Conservation (phyloP, 495 filamentous ascomycete genomes). For the Delitschia confertaspora region DNA sequence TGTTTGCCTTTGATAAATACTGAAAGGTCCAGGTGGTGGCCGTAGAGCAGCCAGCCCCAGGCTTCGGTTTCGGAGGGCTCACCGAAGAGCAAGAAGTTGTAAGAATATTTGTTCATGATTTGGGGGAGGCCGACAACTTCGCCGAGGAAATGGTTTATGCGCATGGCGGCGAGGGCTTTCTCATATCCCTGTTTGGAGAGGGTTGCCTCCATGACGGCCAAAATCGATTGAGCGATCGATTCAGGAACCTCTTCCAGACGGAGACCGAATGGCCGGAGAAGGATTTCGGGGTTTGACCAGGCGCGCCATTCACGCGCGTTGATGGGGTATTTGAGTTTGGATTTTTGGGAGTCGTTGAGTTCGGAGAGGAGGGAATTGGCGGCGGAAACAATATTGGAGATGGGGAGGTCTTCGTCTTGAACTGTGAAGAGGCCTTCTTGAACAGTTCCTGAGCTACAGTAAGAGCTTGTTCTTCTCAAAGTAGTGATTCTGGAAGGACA, state of each 20-base stretch:
- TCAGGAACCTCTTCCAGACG: constrained; percentile 51
- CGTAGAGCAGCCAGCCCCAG: constrained; percentile 70
- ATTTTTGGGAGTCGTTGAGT: constrained; percentile 42
- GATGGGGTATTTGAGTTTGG: constrained; percentile 48
- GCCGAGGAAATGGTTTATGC: constrained; percentile 71
- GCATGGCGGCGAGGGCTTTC: constrained; percentile 60
- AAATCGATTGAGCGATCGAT: constrained; percentile 34
- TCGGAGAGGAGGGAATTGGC: constrained; percentile 38
- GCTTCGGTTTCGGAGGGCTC: constrained; percentile 42
- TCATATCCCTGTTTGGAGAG: constrained; percentile 61
- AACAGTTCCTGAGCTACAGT: too few species aligned
- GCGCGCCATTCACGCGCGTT: constrained; percentile 63
- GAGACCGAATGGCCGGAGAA: constrained; percentile 52
- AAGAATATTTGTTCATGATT: constrained; percentile 65
- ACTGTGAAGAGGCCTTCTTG: constrained; percentile 49
- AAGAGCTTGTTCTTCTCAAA: background rate
- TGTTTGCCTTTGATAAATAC: constrained; percentile 53
- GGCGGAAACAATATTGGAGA: constrained; percentile 44
- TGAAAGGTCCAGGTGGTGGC: constrained; percentile 65
- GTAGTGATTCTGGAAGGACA: constrained; percentile 9
- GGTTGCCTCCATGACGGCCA: constrained; percentile 46
- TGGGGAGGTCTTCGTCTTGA: constrained; percentile 54
- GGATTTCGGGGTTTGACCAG: constrained; percentile 64
- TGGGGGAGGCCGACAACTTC: constrained; percentile 50
- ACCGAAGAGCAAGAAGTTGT: constrained; percentile 62